These are phyloP conservation scores for Candida rishiriensis DNA, from an alignment of 805 yeast species.

Conservation along the genomic window DNA sequence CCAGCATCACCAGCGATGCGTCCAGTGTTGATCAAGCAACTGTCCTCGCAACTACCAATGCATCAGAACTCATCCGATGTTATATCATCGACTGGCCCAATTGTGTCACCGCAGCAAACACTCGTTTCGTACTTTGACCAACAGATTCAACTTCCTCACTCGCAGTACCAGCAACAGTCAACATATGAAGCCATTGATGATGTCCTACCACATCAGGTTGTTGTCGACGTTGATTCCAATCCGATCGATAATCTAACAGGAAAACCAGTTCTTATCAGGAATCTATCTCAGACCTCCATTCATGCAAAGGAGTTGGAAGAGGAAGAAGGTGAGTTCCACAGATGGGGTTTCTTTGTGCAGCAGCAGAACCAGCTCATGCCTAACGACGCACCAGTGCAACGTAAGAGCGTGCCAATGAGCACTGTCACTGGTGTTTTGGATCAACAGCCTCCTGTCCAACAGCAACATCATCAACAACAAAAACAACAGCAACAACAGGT, in stretches of 20 bases:
- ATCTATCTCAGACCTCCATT: conserved; percentile 57
- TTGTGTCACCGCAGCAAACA: conserved; percentile 40
- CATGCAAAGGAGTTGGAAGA: conserved; percentile 76
- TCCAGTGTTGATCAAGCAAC: conserved; percentile 24
- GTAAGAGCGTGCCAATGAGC: conserved; percentile 6
- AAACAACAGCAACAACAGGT: neutral
- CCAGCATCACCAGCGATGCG: conserved; percentile 4
- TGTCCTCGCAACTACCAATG: conserved; percentile 33
- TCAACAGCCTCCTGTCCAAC: neutral
- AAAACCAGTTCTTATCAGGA: conserved; percentile 61
- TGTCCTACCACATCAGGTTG: conserved; percentile 64
- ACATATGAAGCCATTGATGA: conserved; percentile 10
- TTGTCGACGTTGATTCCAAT: conserved; percentile 55
- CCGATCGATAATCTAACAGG: conserved; percentile 71
- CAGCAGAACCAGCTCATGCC: conserved; percentile 42
- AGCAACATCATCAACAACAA: neutral
- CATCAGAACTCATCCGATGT: conserved; percentile 48
- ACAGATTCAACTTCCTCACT: conserved; percentile 2
- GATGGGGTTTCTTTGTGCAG: conserved; percentile 77
- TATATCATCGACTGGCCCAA: conserved; percentile 48
- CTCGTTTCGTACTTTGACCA: conserved; percentile 15
- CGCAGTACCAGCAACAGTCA: neutral
- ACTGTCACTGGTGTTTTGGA: neutral
- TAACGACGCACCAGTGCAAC: conserved; percentile 7
- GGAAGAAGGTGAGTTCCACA: conserved; percentile 90